Conservation (phyloP, 2,329 filamentous ascomycete species). For the Leptodontidium sp. region DNA sequence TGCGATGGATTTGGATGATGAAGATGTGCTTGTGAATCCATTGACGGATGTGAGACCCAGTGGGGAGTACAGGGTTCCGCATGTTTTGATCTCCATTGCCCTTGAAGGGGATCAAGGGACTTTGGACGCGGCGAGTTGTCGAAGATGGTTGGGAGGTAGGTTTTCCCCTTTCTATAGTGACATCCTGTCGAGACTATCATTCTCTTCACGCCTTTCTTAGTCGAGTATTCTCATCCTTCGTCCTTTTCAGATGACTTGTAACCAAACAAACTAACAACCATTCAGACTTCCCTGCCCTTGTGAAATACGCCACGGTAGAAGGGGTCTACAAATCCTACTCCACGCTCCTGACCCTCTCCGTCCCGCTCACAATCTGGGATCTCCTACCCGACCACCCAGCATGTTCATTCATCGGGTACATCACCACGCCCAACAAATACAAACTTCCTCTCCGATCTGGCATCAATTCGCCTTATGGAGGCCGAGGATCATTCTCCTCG, state of each 20-base stretch:
- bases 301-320: constrained; percentile 35
- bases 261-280: neutral
- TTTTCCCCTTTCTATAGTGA: neutral
- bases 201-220: too few relatives aligned
- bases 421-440: constrained; percentile 26
- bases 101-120: constrained; percentile 30
- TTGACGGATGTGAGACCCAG: constrained; percentile 19
- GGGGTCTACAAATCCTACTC: constrained; percentile 33
- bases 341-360: constrained; percentile 30
- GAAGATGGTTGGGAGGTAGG: constrained; percentile 28
- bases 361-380: constrained; percentile 35
- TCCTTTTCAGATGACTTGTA: too few relatives aligned
- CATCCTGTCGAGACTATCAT: too few relatives aligned
- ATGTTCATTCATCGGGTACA: constrained; percentile 35
- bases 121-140: constrained; percentile 28
- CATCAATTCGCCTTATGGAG: constrained; percentile 16
- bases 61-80: constrained; percentile 31
- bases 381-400: constrained; percentile 31
- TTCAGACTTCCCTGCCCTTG: constrained; percentile 29
- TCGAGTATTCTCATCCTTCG: too few relatives aligned
- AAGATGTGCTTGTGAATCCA: constrained; percentile 17
- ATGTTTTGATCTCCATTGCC: constrained; percentile 34
- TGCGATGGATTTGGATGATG: constrained; percentile 31
- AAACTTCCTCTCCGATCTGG: constrained; percentile 14
- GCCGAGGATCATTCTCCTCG: constrained; percentile 15